Conservation (phyloP, 2,329 filamentous ascomycete genomes). For the Chaetomium olivaceum region DNA sequence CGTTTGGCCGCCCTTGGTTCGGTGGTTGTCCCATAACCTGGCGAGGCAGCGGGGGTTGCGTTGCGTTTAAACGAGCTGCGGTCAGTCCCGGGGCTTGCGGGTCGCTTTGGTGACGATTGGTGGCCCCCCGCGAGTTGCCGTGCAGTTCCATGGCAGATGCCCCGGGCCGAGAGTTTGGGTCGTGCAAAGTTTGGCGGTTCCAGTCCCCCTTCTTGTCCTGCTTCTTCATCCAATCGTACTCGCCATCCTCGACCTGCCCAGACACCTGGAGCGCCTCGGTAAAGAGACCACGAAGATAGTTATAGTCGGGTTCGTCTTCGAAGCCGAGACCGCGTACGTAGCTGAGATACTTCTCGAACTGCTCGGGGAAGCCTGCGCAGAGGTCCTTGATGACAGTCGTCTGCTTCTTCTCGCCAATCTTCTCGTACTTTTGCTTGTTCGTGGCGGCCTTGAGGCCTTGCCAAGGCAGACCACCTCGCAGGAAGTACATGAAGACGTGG, state of each 20-base stretch:
- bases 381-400: slow-evolving; percentile 96
- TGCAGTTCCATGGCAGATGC: slow-evolving; percentile 84
- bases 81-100: slow-evolving; percentile 66
- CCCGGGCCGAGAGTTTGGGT: slow-evolving; percentile 75
- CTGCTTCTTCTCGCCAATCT: slow-evolving; percentile 99
- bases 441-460: slow-evolving; percentile 72
- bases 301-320: slow-evolving; percentile 97
- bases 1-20: slow-evolving; percentile 75
- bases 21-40: slow-evolving; percentile 64
- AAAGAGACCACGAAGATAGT: slow-evolving; percentile 94
- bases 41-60: slow-evolving; percentile 78
- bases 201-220: slow-evolving; percentile 79
- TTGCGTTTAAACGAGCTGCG: slow-evolving; percentile 88
- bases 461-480: slow-evolving; percentile 70
- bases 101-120: slow-evolving; percentile 59
- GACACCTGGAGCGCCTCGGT: slow-evolving; percentile 93
- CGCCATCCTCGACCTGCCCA: slow-evolving; percentile 92
- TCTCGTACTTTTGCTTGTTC: slow-evolving; percentile 98
- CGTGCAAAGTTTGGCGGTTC: slow-evolving; percentile 70
- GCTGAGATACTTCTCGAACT: slow-evolving; percentile 96
- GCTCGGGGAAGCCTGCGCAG: slow-evolving; percentile 92
- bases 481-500: slow-evolving; percentile 74
- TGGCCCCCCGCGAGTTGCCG: slow-evolving; percentile 66
- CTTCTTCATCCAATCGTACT: slow-evolving; percentile 99
- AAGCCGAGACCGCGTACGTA: slow-evolving; percentile 98